Conservation (phyloP, 2,329 filamentous ascomycete species). For the Coleophoma eucalyptorum region DNA sequence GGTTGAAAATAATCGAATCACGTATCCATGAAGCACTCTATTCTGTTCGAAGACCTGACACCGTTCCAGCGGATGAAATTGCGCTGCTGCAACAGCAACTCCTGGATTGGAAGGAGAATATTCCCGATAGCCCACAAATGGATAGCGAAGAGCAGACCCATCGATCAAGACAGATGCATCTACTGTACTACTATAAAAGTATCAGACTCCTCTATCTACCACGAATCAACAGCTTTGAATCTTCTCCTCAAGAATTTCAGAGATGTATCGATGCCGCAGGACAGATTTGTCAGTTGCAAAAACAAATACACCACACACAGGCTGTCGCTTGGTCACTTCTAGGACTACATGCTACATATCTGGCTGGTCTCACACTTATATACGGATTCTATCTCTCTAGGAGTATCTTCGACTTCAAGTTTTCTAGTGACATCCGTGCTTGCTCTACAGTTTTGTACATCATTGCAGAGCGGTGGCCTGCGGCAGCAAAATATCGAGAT, state of each 20-base stretch:
- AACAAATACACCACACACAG: slow-evolving; percentile 31
- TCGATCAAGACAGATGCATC: not conserved
- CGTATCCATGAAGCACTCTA: slow-evolving; percentile 2
- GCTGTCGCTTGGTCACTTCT: slow-evolving; percentile 35
- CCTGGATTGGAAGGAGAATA: slow-evolving; percentile 1
- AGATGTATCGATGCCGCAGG: slow-evolving; percentile 33
- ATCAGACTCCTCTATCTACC: slow-evolving; percentile 42
- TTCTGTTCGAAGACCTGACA: not conserved
- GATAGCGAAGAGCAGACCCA: not conserved
- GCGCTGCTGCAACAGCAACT: slow-evolving; percentile 1
- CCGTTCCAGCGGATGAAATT: not conserved
- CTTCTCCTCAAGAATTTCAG: slow-evolving; percentile 38
- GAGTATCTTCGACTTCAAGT: slow-evolving; percentile 2
- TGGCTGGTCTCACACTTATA: slow-evolving; percentile 31
- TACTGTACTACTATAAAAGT: slow-evolving; percentile 34
- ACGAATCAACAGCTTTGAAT: slow-evolving; percentile 37
- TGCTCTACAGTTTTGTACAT: slow-evolving; percentile 37
- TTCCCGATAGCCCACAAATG: not conserved
- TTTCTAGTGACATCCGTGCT: slow-evolving; percentile 16
- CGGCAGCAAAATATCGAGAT: slow-evolving; percentile 34
- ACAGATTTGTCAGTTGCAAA: slow-evolving; percentile 33
- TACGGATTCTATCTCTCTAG: slow-evolving; percentile 1
- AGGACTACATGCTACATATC: slow-evolving; percentile 34
- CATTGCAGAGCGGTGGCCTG: slow-evolving; percentile 35
- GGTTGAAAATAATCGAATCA: slow-evolving; percentile 2